Conservation (phyloP, 2,329 filamentous ascomycete species). For the Rasamsonia emersonii region DNA sequence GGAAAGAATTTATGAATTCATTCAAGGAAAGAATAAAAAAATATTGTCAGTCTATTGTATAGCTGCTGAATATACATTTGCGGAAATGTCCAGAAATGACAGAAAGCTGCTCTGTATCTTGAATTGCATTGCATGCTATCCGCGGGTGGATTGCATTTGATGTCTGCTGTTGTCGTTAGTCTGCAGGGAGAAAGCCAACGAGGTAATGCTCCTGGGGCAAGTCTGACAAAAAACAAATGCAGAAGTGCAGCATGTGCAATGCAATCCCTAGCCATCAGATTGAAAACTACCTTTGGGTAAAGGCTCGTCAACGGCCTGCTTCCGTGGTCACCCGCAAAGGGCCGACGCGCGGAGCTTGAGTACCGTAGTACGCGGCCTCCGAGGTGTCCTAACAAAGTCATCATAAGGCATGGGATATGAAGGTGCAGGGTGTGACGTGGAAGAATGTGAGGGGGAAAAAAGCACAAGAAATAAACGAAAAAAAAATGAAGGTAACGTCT, state of each 20-base stretch:
- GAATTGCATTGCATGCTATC: no score
- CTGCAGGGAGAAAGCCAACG: no score
- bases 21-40: no score
- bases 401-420: conserved; percentile 18
- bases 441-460: conserved; percentile 1
- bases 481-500: background rate
- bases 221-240: background rate
- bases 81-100: no score
- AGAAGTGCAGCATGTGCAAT: background rate
- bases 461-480: background rate
- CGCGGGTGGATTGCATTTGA: no score
- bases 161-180: no score
- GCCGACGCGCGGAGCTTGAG: conserved; percentile 23
- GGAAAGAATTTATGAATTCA: no score
- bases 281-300: conserved; percentile 35
- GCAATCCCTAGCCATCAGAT: conserved; percentile 23
- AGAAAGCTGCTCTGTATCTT: no score
- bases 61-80: no score
- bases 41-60: no score
- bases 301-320: conserved; percentile 31
- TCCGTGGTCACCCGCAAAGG: conserved; percentile 18
- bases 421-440: conserved; percentile 1
- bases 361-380: conserved; percentile 14
- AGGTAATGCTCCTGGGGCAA: no score
- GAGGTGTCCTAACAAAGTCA: conserved; percentile 21